Evolutionary conservation across 352 stramenopile species (phyloP).

Genomic region (Globisporangium middletonii): DNA sequence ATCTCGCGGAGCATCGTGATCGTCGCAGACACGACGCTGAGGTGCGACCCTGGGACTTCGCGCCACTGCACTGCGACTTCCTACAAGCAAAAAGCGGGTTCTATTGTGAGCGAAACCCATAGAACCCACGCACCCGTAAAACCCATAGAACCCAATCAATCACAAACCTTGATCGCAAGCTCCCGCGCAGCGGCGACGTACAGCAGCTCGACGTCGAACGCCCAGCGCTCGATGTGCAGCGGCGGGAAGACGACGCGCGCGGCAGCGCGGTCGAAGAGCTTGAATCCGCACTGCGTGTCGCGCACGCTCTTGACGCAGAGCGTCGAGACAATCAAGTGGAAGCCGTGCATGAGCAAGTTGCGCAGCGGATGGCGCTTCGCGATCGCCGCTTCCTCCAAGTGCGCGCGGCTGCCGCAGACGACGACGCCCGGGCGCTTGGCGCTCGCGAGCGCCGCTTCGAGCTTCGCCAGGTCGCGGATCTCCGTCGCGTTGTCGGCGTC

Average conservation of each 20-base stretch:
- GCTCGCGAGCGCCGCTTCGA: constrained; percentile 51
- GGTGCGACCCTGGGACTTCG: constrained; percentile 88
- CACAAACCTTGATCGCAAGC: constrained; percentile 52
- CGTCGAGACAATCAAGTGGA: constrained; percentile 88
- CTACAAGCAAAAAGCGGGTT: constrained; percentile 24
- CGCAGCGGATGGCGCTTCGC: constrained; percentile 80
- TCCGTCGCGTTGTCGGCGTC: constrained; percentile 92
- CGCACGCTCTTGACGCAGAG: constrained; percentile 83
- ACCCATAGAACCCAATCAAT: not conserved
- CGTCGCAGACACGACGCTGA: constrained; percentile 84
- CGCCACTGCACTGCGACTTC: constrained; percentile 91
- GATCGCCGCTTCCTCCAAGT: constrained; percentile 83
- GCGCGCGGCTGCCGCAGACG: constrained; percentile 88
- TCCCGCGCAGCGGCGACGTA: constrained; percentile 67
- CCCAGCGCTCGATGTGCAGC: constrained; percentile 93
- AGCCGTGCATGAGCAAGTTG: constrained; percentile 91
- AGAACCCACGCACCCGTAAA: not conserved
- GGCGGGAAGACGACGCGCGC: constrained; percentile 81
- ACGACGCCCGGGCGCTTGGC: constrained; percentile 43
- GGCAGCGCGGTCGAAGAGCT: constrained; percentile 88
- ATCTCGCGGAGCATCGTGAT: constrained; percentile 92
- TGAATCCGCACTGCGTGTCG: constrained; percentile 95
- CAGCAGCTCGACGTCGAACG: constrained; percentile 93
- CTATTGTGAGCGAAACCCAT: not conserved
- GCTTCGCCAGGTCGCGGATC: constrained; percentile 84